These are phyloP conservation scores for Crataegus laevigata DNA, from an alignment of 306 rosid genomes.

Conservation along the genomic window DNA sequence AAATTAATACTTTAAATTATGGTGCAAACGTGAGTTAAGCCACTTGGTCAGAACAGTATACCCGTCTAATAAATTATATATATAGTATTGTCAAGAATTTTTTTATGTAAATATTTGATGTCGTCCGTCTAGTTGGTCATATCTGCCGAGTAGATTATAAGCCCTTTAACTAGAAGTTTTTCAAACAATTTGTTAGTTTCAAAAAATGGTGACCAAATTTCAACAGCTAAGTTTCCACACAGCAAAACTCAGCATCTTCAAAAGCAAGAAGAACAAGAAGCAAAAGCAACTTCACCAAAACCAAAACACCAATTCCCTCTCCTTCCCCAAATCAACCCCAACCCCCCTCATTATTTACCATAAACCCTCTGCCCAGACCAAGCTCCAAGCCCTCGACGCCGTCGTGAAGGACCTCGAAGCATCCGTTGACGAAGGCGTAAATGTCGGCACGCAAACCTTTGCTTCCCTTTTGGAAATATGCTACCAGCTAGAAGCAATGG, in stretches of 20 bases:
- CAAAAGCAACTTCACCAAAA: slow-evolving; percentile 24
- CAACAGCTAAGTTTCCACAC: slow-evolving; percentile 10
- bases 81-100: too few relatives aligned
- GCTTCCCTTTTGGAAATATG: slow-evolving; percentile 82
- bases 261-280: slow-evolving; percentile 23
- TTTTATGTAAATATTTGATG: not conserved
- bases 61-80: too few relatives aligned
- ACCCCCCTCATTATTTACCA: slow-evolving; percentile 58
- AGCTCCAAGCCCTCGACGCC: slow-evolving; percentile 64
- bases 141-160: not conserved
- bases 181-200: not conserved
- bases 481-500: slow-evolving; percentile 41
- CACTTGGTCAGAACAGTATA: rapidly evolving
- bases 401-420: slow-evolving; percentile 55
- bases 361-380: slow-evolving; percentile 46
- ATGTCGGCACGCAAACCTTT: slow-evolving; percentile 44
- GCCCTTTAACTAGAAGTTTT: not conserved
- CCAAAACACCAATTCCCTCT: slow-evolving; percentile 24
- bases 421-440: slow-evolving; percentile 46
- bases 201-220: slow-evolving; percentile 30
- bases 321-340: slow-evolving; percentile 50
- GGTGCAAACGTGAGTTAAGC: too few relatives aligned
- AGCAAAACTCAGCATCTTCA: slow-evolving; percentile 4
- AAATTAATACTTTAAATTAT: not conserved
- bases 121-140: too few relatives aligned